Percentiles rank a stretch among this genome's conserved stretches.
phyloP scores from a whole-genome alignment of 2,329 filamentous ascomycete species.

The Davidsoniella neocaledoniae region DNA sequence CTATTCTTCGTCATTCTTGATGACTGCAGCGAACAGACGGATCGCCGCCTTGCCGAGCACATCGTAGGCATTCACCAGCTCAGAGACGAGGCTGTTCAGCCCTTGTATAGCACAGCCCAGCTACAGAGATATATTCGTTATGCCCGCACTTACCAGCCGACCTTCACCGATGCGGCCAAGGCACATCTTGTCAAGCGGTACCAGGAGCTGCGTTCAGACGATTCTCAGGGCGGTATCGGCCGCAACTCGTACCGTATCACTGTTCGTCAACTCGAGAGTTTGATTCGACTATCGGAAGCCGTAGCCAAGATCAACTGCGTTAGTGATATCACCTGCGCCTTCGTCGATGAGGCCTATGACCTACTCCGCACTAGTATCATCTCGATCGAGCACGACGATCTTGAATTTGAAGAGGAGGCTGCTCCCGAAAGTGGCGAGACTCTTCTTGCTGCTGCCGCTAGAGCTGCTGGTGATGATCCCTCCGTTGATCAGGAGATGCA shows the following conservation, averaged over 20 bases:
- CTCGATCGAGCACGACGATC: constrained; percentile 91
- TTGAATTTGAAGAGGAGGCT: constrained; percentile 71
- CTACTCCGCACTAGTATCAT: constrained; percentile 90
- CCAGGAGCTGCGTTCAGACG: constrained; percentile 85
- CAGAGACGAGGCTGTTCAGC: constrained; percentile 77
- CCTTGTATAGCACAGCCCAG: constrained; percentile 91
- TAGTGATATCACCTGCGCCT: constrained; percentile 66
- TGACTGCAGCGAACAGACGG: constrained; percentile 83
- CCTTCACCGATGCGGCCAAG: constrained; percentile 80
- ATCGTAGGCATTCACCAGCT: constrained; percentile 90
- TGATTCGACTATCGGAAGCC: constrained; percentile 93
- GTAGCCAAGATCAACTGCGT: constrained; percentile 97
- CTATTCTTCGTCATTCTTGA: constrained; percentile 96
- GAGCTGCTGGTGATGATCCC: constrained; percentile 30
- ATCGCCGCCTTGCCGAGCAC: constrained; percentile 81
- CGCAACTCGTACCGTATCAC: constrained; percentile 96
- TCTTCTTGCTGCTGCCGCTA: constrained; percentile 27
- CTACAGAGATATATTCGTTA: constrained; percentile 95
- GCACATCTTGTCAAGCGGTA: constrained; percentile 77
- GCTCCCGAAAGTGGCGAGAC: constrained; percentile 17
- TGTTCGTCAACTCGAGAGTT: constrained; percentile 83
- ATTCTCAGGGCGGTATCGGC: constrained; percentile 84
- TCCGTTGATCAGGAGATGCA: constrained; percentile 15
- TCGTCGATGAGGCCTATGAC: constrained; percentile 85
- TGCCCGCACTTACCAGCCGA: constrained; percentile 81